These are phyloP conservation scores for Halophytophthora batemanensis DNA, from an alignment of 352 stramenopile species.

Conservation along the genomic window DNA sequence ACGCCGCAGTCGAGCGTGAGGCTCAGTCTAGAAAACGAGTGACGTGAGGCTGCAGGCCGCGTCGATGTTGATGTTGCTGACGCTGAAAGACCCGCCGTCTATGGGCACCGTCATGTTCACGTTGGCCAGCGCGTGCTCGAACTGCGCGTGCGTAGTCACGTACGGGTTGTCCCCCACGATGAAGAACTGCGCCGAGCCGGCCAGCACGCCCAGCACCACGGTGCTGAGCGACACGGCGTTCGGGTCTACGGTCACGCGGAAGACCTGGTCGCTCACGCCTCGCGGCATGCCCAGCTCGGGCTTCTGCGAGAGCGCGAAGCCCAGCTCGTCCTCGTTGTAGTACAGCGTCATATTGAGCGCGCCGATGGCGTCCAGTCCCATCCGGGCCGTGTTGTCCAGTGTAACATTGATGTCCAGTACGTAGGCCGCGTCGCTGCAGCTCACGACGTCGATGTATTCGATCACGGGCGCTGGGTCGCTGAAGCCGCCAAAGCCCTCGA, in stretches of 20 bases:
- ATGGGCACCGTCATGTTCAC: slow-evolving; percentile 49
- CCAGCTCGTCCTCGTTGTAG: slow-evolving; percentile 54
- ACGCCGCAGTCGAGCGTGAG: too few relatives aligned
- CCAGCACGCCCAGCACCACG: slow-evolving; percentile 37
- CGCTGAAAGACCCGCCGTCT: slow-evolving; percentile 4
- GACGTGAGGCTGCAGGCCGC: too few relatives aligned
- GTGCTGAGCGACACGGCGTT: slow-evolving; percentile 24
- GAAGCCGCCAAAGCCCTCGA: slow-evolving; percentile 54
- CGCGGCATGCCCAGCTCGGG: slow-evolving; percentile 44
- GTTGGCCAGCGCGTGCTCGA: slow-evolving; percentile 33
- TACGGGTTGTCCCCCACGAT: slow-evolving; percentile 47
- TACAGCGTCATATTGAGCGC: slow-evolving; percentile 70
- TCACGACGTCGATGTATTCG: slow-evolving; percentile 46
- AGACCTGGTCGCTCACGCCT: slow-evolving; percentile 42
- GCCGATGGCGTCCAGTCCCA: slow-evolving; percentile 53
- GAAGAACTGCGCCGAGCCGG: slow-evolving; percentile 40
- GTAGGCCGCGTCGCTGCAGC: slow-evolving; percentile 29
- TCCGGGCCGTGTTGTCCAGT: slow-evolving; percentile 40
- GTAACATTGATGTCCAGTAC: slow-evolving; percentile 52
- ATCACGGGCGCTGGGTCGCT: slow-evolving; percentile 36
- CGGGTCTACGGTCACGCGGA: slow-evolving; percentile 38
- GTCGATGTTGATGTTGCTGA: slow-evolving; percentile 17
- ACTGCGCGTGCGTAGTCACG: slow-evolving; percentile 28
- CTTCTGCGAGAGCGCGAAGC: slow-evolving; percentile 46
- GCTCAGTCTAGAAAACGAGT: too few relatives aligned